phyloP scores from a whole-genome alignment of 768 basidiomycete species.

The Collybia nuda region DNA sequence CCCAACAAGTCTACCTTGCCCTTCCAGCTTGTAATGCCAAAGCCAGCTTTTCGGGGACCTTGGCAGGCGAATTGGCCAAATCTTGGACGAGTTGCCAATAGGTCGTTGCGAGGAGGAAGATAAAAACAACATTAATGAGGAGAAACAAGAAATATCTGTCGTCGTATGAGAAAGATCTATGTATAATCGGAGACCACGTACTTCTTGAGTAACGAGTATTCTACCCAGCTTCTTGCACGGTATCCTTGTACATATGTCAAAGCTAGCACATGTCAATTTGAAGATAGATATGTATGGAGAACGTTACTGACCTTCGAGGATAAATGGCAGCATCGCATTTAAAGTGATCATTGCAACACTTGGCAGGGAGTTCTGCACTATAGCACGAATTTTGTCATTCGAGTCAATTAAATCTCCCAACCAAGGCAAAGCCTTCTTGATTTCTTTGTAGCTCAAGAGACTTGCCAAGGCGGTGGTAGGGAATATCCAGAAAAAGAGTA shows the following conservation, averaged over 20 bases:
- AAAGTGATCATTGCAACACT: slow-evolving; percentile 87
- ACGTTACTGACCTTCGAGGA: slow-evolving; percentile 70
- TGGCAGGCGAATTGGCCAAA: slow-evolving; percentile 89
- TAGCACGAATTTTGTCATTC: slow-evolving; percentile 75
- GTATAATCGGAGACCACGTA: slow-evolving; percentile 30
- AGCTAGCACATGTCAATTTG: slow-evolving; percentile 26
- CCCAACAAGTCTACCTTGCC: slow-evolving; percentile 50
- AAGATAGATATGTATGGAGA: background rate
- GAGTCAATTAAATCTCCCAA: slow-evolving; percentile 81
- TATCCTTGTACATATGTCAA: slow-evolving; percentile 92
- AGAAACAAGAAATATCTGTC: slow-evolving; percentile 91
- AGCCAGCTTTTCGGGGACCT: slow-evolving; percentile 92
- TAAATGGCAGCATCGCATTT: slow-evolving; percentile 86
- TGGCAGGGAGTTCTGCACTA: slow-evolving; percentile 94
- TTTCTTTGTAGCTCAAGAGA: slow-evolving; percentile 89
- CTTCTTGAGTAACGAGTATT: slow-evolving; percentile 92
- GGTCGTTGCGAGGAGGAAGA: slow-evolving; percentile 89
- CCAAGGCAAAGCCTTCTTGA: slow-evolving; percentile 89
- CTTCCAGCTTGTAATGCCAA: slow-evolving; percentile 74
- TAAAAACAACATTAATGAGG: slow-evolving; percentile 89
- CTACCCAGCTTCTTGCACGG: slow-evolving; percentile 88
- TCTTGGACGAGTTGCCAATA: slow-evolving; percentile 92
- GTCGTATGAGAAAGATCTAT: background rate
- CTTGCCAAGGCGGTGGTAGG: slow-evolving; percentile 87
- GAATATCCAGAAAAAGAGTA: slow-evolving; percentile 91